Percentiles rank a stretch among this genome's conserved stretches.
Evolutionary conservation across 257 asterid genomes (phyloP).

Genomic region (Scutellaria barbata): DNA sequence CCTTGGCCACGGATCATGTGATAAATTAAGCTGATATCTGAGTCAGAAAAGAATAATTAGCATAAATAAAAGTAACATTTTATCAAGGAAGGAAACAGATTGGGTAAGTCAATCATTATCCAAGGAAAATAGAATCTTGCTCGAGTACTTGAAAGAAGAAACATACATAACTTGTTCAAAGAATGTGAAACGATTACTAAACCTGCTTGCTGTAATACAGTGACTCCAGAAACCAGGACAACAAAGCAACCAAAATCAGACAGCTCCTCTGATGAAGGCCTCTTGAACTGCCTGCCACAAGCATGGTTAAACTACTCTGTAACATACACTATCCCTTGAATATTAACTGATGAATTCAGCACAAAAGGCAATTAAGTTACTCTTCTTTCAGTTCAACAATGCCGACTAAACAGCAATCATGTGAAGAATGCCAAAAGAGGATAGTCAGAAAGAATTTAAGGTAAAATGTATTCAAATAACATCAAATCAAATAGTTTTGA

Average conservation of each 20-base stretch:
- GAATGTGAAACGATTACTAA: constrained; percentile 26
- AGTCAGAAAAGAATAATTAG: constrained; percentile 28
- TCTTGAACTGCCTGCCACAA: constrained; percentile 98
- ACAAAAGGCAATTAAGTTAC: constrained; percentile 14
- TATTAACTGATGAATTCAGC: constrained; percentile 27
- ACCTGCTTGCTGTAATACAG: constrained; percentile 95
- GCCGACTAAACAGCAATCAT: constrained; percentile 10
- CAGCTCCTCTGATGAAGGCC: constrained; percentile 84
- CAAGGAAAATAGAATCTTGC: constrained; percentile 12
- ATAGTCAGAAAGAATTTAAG: background rate
- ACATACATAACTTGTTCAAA: constrained; percentile 27
- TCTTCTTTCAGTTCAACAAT: background rate
- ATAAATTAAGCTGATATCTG: constrained; percentile 97
- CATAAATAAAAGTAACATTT: constrained; percentile 20
- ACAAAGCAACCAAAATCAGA: constrained; percentile 90
- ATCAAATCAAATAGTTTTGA: too few species aligned
- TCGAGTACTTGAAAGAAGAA: background rate
- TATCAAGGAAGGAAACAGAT: constrained; percentile 2
- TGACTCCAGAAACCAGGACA: constrained; percentile 72
- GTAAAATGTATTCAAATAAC: too few species aligned
- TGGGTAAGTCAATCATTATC: constrained; percentile 11
- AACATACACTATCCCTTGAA: constrained; percentile 35
- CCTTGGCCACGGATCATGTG: constrained; percentile 99
- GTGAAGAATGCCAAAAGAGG: background rate
- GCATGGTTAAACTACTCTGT: constrained; percentile 64